phyloP scores from a whole-genome alignment of 306 rosid genomes.

The Pyrus betulifolia region DNA sequence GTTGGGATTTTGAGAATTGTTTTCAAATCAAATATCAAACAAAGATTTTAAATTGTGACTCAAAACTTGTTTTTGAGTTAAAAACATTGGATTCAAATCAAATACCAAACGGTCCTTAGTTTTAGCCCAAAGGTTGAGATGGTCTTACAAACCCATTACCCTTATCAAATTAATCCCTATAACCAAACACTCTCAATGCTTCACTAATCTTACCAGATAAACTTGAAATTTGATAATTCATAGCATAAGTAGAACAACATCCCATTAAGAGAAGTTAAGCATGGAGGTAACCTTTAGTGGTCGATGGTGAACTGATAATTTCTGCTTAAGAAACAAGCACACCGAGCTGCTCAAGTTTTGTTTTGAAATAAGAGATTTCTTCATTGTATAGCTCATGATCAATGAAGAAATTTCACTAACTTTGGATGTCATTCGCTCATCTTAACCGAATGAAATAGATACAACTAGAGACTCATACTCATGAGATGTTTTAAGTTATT shows the following conservation, averaged over 20 bases:
- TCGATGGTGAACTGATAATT: slow-evolving; percentile 30
- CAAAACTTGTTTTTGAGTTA: no score
- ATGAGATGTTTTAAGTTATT: slow-evolving; percentile 46
- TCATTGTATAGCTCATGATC: slow-evolving; percentile 39
- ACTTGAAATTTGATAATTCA: slow-evolving; percentile 1
- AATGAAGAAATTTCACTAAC: slow-evolving; percentile 54
- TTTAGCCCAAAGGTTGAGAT: no score
- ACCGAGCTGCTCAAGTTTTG: slow-evolving; percentile 53
- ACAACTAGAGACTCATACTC: slow-evolving; percentile 51
- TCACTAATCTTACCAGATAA: slow-evolving; percentile 14
- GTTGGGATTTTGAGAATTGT: no score
- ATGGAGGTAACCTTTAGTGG: slow-evolving; percentile 33
- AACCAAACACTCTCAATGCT: background rate
- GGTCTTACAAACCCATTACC: no score
- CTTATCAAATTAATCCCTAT: no score
- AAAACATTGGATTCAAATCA: no score
- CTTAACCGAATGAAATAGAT: slow-evolving; percentile 37
- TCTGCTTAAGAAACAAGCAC: slow-evolving; percentile 29
- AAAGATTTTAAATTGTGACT: no score
- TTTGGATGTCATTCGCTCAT: slow-evolving; percentile 46
- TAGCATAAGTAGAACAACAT: slow-evolving; percentile 38
- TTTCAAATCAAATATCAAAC: no score
- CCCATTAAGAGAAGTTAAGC: slow-evolving; percentile 19
- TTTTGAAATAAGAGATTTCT: slow-evolving; percentile 28
- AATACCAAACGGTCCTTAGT: no score